Percentiles rank a stretch among this genome's conserved stretches.
These are phyloP conservation scores for Chaetomium cochliodes DNA, from an alignment of 495 filamentous ascomycete species.

Conservation along the genomic window DNA sequence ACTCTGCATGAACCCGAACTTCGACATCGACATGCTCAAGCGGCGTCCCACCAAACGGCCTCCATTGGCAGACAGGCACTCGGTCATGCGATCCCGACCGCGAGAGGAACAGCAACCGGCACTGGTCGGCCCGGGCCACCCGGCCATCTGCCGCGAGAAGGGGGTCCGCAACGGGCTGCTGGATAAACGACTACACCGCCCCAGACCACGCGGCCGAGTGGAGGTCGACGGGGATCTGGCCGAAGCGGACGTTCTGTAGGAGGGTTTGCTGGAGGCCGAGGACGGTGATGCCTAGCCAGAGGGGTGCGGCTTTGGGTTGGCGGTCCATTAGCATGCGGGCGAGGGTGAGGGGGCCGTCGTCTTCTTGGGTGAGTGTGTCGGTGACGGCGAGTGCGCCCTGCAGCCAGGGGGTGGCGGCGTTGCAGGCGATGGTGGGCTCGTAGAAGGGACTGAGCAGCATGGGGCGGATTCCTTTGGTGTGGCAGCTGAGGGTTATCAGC, in stretches of 20 bases:
- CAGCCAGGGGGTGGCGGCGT: conserved; percentile 25
- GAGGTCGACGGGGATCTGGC: conserved; percentile 20
- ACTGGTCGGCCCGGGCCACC: conserved; percentile 23
- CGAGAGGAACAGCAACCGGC: conserved; percentile 24
- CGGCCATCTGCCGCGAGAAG: conserved; percentile 15
- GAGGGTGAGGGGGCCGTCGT: conserved; percentile 14
- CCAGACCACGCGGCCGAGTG: conserved; percentile 25
- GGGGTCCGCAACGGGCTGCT: conserved; percentile 21
- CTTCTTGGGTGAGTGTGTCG: conserved; percentile 2
- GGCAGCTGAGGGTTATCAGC: conserved; percentile 1
- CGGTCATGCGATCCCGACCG: conserved; percentile 17
- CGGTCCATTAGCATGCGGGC: conserved; percentile 26
- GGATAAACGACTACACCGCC: conserved; percentile 23
- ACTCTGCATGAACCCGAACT: conserved; percentile 19
- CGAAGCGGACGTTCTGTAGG: conserved; percentile 15
- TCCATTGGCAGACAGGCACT: conserved; percentile 26
- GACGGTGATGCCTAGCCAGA: conserved; percentile 22
- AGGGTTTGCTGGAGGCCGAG: conserved; percentile 22
- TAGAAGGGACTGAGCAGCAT: conserved; percentile 27
- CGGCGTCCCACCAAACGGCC: conserved; percentile 18
- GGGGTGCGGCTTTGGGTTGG: conserved; percentile 16
- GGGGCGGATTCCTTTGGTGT: conserved; percentile 2
- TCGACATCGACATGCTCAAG: conserved; percentile 18
- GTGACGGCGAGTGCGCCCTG: conserved; percentile 24
- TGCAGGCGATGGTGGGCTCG: conserved; percentile 24